A percentile compares a stretch with the other conserved stretches of the same genome.
phyloP scores from a whole-genome alignment of 1,284 basidiomycete genomes.

The Apiotrichum laibachii region DNA sequence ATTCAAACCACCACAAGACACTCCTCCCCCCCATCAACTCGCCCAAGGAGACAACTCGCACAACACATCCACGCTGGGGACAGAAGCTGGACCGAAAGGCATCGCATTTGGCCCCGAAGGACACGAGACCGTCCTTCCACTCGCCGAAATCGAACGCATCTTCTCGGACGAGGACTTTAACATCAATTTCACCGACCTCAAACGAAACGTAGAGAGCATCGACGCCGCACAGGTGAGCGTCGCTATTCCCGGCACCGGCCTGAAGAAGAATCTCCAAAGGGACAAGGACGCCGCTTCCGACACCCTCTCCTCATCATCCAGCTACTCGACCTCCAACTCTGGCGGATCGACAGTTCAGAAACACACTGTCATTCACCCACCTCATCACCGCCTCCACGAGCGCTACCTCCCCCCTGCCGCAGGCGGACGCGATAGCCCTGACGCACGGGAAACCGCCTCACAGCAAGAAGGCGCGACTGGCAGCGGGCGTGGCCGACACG shows the following conservation, averaged over 20 bases:
- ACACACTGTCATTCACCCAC: no score
- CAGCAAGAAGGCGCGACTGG: constrained; percentile 38
- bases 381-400: not conserved
- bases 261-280: constrained; percentile 8
- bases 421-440: not conserved
- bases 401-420: constrained; percentile 23
- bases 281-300: no score
- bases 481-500: constrained; percentile 34
- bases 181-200: constrained; percentile 2
- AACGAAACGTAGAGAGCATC: not conserved
- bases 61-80: no score
- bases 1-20: no score
- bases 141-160: not conserved
- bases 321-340: no score
- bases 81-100: no score
- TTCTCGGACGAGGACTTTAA: not conserved
- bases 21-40: no score
- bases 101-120: no score
- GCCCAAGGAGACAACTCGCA: no score
- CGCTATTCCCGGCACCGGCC: constrained; percentile 11
- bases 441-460: not conserved
- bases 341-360: no score
- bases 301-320: no score
- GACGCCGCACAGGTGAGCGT: constrained; percentile 9
- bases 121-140: not conserved